Percentiles rank a stretch among this genome's conserved stretches.
These are phyloP conservation scores for Posidonia australis DNA, from an alignment of 106 monocot species.

Conservation along the genomic window DNA sequence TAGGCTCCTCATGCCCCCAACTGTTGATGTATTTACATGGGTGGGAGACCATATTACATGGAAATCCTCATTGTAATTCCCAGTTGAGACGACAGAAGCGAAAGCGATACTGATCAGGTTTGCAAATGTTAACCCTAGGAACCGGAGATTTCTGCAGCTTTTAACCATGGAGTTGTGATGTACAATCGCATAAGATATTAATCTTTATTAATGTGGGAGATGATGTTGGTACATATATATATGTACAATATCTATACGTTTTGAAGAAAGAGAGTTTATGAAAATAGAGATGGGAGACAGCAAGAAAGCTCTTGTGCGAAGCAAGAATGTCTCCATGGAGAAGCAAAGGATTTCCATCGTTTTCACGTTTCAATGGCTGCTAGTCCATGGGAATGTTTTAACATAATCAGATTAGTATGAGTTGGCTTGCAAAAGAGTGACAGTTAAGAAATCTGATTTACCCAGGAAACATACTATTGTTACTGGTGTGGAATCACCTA, in stretches of 20 bases:
- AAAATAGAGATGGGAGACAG: too few species aligned
- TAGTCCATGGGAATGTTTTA: too few species aligned
- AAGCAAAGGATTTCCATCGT: slow-evolving; percentile 6
- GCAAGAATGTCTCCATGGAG: background rate
- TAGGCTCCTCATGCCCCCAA: slow-evolving; percentile 35
- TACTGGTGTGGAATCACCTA: too few species aligned
- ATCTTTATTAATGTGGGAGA: too few species aligned
- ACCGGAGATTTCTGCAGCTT: background rate
- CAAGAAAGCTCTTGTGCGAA: background rate
- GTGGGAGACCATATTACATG: slow-evolving; percentile 43
- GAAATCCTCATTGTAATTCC: slow-evolving; percentile 43
- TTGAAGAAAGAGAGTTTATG: background rate
- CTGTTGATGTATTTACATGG: slow-evolving; percentile 42
- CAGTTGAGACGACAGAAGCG: slow-evolving; percentile 36
- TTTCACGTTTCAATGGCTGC: too few species aligned
- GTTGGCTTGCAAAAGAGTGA: too few species aligned
- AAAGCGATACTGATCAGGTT: background rate
- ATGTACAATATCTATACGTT: background rate
- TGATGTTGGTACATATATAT: background rate
- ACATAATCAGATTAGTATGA: too few species aligned
- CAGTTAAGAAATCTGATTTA: too few species aligned
- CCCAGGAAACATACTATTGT: too few species aligned
- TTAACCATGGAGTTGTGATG: slow-evolving; percentile 1
- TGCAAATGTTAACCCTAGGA: background rate
- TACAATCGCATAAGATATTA: too few species aligned